Conservation (phyloP, 83 land plant species). For the Thuja plicata region DNA sequence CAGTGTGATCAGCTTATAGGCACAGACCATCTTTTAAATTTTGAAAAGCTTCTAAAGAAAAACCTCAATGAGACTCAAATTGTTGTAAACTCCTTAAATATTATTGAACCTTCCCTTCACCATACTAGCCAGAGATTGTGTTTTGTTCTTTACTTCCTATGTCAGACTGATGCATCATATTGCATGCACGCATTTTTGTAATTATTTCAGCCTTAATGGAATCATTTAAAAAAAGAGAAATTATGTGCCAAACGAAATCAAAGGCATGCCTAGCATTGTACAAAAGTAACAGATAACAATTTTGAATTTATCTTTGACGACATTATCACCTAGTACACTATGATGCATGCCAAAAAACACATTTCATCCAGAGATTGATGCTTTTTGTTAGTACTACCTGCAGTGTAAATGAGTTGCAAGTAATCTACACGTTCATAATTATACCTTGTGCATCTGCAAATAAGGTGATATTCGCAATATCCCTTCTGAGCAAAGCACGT, state of each 20-base stretch:
- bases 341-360: not conserved
- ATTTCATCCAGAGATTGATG: not conserved
- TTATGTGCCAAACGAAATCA: not conserved
- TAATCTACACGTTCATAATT: not conserved
- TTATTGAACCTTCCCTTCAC: not conserved
- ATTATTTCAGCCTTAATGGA: not conserved
- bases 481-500: slow-evolving; percentile 70
- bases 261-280: not conserved
- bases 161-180: not conserved
- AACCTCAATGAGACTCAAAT: not conserved
- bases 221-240: not conserved
- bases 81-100: not conserved
- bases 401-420: not conserved
- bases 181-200: not conserved
- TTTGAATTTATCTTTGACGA: not conserved
- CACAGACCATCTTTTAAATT: not conserved
- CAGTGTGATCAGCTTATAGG: not conserved
- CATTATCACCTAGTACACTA: not conserved
- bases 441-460: slow-evolving; percentile 86
- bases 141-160: not conserved
- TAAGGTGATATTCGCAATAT: slow-evolving; percentile 83
- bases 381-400: too few species aligned
- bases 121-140: not conserved
- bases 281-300: not conserved
- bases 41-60: not conserved